phyloP scores from a whole-genome alignment of 495 filamentous ascomycete genomes.

The Talaromyces borbonicus region DNA sequence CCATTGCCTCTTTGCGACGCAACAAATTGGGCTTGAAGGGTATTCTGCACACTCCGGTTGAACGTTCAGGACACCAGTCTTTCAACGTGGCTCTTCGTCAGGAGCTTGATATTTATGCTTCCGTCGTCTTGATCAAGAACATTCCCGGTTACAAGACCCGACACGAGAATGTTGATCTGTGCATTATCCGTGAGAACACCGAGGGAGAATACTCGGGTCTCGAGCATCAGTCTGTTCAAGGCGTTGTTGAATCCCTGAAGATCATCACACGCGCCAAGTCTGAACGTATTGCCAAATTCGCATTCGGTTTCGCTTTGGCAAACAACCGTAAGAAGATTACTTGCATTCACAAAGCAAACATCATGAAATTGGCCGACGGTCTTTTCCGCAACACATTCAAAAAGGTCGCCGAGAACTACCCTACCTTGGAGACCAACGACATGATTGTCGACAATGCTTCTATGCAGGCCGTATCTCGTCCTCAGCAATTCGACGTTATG shows the following conservation, averaged over 20 bases:
- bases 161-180: slow-evolving; percentile 91
- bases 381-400: slow-evolving; percentile 97
- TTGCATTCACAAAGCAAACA: slow-evolving; percentile 99
- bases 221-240: slow-evolving; percentile 94
- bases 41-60: slow-evolving; percentile 94
- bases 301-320: slow-evolving; percentile 92
- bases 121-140: slow-evolving; percentile 96
- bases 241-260: slow-evolving; percentile 98
- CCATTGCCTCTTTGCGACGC: slow-evolving; percentile 85
- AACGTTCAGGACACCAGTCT: slow-evolving; percentile 93
- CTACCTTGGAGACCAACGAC: slow-evolving; percentile 86
- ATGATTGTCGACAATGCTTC: slow-evolving; percentile 99
- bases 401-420: slow-evolving; percentile 82
- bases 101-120: slow-evolving; percentile 98
- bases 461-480: slow-evolving; percentile 93
- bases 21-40: slow-evolving; percentile 97
- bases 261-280: slow-evolving; percentile 98
- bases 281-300: slow-evolving; percentile 97
- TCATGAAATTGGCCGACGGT: slow-evolving; percentile 99
- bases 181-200: slow-evolving; percentile 99
- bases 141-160: slow-evolving; percentile 96
- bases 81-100: slow-evolving; percentile 99
- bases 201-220: slow-evolving; percentile 98
- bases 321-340: slow-evolving; percentile 99
- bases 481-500: slow-evolving; percentile 99